Base-by-base conservation (phyloP, 106 monocot genomes). In the Dactylorhiza incarnata region DNA sequence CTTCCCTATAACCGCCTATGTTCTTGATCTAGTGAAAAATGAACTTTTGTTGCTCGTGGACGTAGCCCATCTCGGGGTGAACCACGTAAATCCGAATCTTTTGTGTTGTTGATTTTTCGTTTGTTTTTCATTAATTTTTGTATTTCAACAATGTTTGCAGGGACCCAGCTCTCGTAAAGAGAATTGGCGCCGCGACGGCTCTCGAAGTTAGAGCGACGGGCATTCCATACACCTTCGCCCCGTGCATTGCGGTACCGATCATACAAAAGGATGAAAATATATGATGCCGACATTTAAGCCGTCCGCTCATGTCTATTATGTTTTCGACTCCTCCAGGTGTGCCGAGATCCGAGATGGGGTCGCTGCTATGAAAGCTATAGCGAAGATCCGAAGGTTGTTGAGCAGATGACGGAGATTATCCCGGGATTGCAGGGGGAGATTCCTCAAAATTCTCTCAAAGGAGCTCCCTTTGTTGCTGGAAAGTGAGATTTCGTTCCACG, bases 261-360 rank as follows among this genome's bases (percentile, higher is more conserved):
- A 61, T 4, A 23, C 6, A 69, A 19, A 37, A 3, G 37, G 1
- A 37, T 37, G 2, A 72, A 71, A 78, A 43, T 44, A 48, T 4
- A 20, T 14, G 7, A 22, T 23, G 9, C 12, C 23, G 46, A n/a
- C 16, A 7, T 19, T 46, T 15, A 71, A 71, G 6, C 45, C 47
- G n/a, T 22, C 23, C 23, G 6, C 50, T 72, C 66, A 48, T 63
- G 1, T 54, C 25, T 75, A 65, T 44, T 70, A 6, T 37, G 37
- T 37, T n/a, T 22, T 62, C 48, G 17, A 5, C 48, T 25, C 54
- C 6, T 74, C 45, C 80, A 88, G 88, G 85, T 88, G 0, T 88
- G 88, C 45, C 82, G 88, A 78, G 88, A 88, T 78, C 88, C 88
- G 44, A 82, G 88, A 74, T 88, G 88, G 88, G 88, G 88, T 3